These are phyloP conservation scores for Phytophthora palmivora DNA, from an alignment of 352 stramenopile species.

Conservation along the genomic window DNA sequence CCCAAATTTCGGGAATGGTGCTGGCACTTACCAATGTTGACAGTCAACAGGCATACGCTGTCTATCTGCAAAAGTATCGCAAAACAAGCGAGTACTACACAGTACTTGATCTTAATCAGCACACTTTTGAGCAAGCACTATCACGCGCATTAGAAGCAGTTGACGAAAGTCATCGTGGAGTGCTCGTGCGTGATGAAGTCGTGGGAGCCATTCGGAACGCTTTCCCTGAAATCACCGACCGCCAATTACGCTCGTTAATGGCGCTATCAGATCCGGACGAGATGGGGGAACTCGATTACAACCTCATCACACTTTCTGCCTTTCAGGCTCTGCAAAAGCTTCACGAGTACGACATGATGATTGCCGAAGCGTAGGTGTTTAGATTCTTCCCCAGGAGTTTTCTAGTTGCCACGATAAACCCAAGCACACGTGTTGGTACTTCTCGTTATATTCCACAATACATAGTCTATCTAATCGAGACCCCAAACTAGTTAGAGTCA, in stretches of 20 bases:
- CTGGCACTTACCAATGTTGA: slow-evolving; percentile 72
- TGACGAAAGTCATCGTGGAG: slow-evolving; percentile 64
- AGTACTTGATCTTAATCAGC: slow-evolving; percentile 80
- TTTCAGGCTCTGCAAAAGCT: slow-evolving; percentile 84
- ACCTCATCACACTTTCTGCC: slow-evolving; percentile 65
- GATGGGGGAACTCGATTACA: slow-evolving; percentile 79
- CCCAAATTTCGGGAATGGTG: slow-evolving; percentile 73
- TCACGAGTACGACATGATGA: slow-evolving; percentile 87
- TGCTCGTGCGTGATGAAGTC: slow-evolving; percentile 67
- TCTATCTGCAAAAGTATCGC: slow-evolving; percentile 70
- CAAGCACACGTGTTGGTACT: slow-evolving; percentile 5
- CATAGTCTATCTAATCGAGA: slow-evolving; percentile 35
- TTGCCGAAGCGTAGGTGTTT: slow-evolving; percentile 56
- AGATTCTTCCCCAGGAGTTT: not conserved
- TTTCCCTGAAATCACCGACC: slow-evolving; percentile 68
- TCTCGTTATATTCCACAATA: slow-evolving; percentile 35
- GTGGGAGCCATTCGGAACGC: slow-evolving; percentile 61
- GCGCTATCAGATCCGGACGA: slow-evolving; percentile 70
- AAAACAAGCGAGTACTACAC: slow-evolving; percentile 82
- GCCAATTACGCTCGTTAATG: slow-evolving; percentile 70
- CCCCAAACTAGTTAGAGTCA: slow-evolving; percentile 31
- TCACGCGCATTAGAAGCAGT: slow-evolving; percentile 65
- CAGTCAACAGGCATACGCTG: slow-evolving; percentile 62
- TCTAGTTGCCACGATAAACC: not conserved
- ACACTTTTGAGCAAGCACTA: slow-evolving; percentile 81